phyloP scores from a whole-genome alignment of 2,329 filamentous ascomycete species.

The Colletotrichum endophyticum region DNA sequence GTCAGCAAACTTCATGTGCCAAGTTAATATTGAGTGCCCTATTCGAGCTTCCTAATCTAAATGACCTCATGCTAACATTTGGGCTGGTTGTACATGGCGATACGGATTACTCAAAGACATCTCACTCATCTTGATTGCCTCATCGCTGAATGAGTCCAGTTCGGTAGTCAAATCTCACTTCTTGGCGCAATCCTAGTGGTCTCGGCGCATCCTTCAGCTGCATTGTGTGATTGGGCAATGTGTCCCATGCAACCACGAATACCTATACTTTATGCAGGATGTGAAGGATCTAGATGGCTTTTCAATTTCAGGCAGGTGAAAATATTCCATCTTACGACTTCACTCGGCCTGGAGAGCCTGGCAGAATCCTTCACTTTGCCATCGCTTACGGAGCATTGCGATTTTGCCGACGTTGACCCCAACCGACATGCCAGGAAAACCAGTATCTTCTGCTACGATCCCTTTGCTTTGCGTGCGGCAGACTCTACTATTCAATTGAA shows the following conservation, averaged over 20 bases:
- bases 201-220: conserved; percentile 10
- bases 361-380: background rate
- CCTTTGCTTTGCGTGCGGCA: background rate
- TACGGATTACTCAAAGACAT: background rate
- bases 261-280: background rate
- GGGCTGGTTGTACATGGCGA: background rate
- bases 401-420: background rate
- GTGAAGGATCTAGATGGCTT: background rate
- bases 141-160: background rate
- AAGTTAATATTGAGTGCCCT: background rate
- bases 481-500: accelerated
- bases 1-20: background rate
- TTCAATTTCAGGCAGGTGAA: background rate
- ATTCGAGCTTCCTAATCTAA: background rate
- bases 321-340: background rate
- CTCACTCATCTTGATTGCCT: background rate
- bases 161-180: background rate
- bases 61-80: background rate
- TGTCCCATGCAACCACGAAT: background rate
- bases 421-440: background rate
- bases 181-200: conserved; percentile 11
- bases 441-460: background rate
- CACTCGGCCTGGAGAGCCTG: background rate
- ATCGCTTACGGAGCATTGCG: background rate
- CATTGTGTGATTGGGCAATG: background rate